Evolutionary conservation across 345 rosid species (phyloP).

Genomic region (Bruguiera parviflora): DNA sequence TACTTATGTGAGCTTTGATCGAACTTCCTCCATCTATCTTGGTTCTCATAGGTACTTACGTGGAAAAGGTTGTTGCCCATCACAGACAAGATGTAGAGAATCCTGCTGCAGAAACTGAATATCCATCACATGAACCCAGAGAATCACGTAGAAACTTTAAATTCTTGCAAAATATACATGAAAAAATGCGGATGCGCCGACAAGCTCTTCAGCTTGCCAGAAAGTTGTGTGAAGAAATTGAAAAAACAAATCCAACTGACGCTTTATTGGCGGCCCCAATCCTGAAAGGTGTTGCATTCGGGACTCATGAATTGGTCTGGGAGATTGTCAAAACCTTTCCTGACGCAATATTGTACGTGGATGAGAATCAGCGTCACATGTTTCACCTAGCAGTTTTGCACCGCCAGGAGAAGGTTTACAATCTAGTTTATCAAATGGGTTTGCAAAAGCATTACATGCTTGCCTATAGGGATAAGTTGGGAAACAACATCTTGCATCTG

Average conservation of each 20-base stretch:
- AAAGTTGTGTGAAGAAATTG: not conserved
- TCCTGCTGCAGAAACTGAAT: not conserved
- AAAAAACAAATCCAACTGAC: not conserved
- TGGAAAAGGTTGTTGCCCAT: not conserved
- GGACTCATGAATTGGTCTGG: not conserved
- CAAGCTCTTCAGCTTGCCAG: not conserved
- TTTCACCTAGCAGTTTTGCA: not conserved
- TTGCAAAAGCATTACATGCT: not conserved
- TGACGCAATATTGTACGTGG: not conserved
- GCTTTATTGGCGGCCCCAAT: not conserved
- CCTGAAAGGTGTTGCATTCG: not conserved
- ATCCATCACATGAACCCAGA: not conserved
- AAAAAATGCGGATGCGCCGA: not conserved
- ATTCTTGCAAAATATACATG: not conserved
- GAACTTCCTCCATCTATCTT: no score
- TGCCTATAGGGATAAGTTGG: not conserved
- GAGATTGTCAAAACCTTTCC: not conserved
- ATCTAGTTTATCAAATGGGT: not conserved
- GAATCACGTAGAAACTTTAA: not conserved
- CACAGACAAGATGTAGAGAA: not conserved
- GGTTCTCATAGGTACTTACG: not conserved
- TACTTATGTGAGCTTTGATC: no score
- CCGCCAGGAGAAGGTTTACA: not conserved
- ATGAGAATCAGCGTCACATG: not conserved
- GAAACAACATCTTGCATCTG: slow-evolving; percentile 2